Percentiles rank a stretch among this genome's conserved stretches.
Evolutionary conservation across 805 yeast species (phyloP).

Genomic region (Hanseniaspora occidentalis): DNA sequence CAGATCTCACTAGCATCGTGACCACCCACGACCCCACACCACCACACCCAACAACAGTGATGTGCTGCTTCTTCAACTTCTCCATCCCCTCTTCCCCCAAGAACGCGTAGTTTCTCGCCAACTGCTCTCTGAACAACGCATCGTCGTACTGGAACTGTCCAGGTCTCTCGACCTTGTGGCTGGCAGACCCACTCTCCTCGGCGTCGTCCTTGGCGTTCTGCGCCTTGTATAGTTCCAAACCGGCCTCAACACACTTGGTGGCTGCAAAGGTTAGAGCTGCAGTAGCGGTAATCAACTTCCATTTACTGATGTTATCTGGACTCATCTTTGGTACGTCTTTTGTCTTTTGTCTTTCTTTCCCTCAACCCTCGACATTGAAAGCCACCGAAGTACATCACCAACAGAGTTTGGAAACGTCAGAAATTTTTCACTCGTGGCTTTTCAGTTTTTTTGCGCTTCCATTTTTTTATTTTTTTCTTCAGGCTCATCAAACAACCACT

Average conservation of each 20-base stretch:
- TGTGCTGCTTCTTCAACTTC: conserved; percentile 53
- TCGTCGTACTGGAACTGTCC: conserved; percentile 33
- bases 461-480: background rate
- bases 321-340: background rate
- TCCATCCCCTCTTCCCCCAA: conserved; percentile 76
- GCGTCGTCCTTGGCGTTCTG: background rate
- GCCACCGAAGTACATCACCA: too few species aligned
- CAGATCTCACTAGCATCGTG: conserved; percentile 84
- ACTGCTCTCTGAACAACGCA: conserved; percentile 75
- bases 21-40: conserved; percentile 98
- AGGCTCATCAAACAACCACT: background rate
- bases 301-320: conserved; percentile 8
- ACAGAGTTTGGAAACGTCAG: too few species aligned
- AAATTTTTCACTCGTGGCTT: background rate
- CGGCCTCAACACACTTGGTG: conserved; percentile 19
- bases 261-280: conserved; percentile 22
- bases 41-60: conserved; percentile 87
- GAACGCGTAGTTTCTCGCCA: conserved; percentile 89
- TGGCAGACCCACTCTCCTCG: conserved; percentile 4
- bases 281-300: conserved; percentile 22
- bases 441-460: background rate
- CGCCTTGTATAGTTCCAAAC: conserved; percentile 8
- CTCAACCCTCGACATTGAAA: too few species aligned
- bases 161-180: conserved; percentile 1
- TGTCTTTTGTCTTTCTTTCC: background rate